Conservation (phyloP, 805 yeast species). For the Pichia insulana region DNA sequence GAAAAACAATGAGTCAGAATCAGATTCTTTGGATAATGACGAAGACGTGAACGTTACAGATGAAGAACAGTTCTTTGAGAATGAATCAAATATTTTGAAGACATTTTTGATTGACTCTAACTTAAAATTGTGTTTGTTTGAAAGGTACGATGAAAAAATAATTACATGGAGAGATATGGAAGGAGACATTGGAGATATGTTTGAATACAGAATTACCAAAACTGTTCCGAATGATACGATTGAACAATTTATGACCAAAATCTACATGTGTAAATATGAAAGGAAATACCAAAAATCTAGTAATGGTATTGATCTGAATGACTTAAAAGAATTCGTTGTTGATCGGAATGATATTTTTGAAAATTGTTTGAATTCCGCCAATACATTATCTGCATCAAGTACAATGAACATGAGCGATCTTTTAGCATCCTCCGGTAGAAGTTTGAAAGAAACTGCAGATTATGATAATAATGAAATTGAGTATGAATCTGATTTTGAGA, state of each 20-base stretch:
- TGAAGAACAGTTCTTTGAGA: slow-evolving; percentile 26
- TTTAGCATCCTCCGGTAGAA: not conserved
- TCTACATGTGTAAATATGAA: slow-evolving; percentile 68
- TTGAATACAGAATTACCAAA: slow-evolving; percentile 68
- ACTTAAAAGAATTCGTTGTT: slow-evolving; percentile 50
- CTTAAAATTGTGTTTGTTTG: slow-evolving; percentile 45
- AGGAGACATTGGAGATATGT: slow-evolving; percentile 81
- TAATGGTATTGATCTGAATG: slow-evolving; percentile 33
- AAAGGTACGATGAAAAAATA: slow-evolving; percentile 41
- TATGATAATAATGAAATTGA: slow-evolving; percentile 25
- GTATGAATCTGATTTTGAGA: slow-evolving; percentile 23
- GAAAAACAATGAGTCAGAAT: slow-evolving; percentile 62
- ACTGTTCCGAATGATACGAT: slow-evolving; percentile 47
- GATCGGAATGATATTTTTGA: slow-evolving; percentile 24
- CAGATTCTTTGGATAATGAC: slow-evolving; percentile 35
- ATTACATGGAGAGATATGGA: slow-evolving; percentile 74
- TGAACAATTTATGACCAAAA: slow-evolving; percentile 51
- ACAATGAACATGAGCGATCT: slow-evolving; percentile 5
- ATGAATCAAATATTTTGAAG: slow-evolving; percentile 54
- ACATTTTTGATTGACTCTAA: slow-evolving; percentile 56
- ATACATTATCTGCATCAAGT: slow-evolving; percentile 15
- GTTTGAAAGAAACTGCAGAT: slow-evolving; percentile 14
- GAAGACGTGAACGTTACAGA: slow-evolving; percentile 39
- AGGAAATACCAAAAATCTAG: slow-evolving; percentile 56
- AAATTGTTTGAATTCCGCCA: slow-evolving; percentile 16